Conservation (phyloP, 73 alveolate genomes). For the Tetrahymena thermophila region DNA sequence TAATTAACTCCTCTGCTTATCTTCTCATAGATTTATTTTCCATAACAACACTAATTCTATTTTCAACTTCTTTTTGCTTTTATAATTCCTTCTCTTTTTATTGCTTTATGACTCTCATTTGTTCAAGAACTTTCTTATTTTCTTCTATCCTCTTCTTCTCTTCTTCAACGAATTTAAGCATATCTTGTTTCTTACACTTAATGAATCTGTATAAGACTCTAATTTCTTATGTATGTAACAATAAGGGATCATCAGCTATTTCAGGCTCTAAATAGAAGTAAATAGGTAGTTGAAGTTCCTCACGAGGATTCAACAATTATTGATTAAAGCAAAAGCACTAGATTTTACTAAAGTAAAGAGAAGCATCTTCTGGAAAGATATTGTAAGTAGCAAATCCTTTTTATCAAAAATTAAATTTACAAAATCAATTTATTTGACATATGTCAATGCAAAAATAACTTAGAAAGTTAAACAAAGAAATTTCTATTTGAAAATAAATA, state of each 20-base stretch:
- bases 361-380: constrained; percentile 69
- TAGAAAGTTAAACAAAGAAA: neutral
- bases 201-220: constrained; percentile 25
- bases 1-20: neutral
- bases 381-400: constrained; percentile 62
- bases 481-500: neutral
- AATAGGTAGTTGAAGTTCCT: constrained; percentile 65
- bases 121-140: constrained; percentile 21
- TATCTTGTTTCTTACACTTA: constrained; percentile 25
- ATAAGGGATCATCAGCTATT: constrained; percentile 54
- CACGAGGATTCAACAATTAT: constrained; percentile 67
- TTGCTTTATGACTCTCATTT: constrained; percentile 9
- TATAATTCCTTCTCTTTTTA: neutral
- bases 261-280: constrained; percentile 75
- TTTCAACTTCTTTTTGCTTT: neutral
- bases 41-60: neutral
- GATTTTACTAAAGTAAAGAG: constrained; percentile 69
- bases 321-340: constrained; percentile 77
- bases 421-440: neutral
- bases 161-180: constrained; percentile 20
- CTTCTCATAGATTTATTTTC: neutral
- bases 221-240: constrained; percentile 12
- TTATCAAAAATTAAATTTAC: neutral
- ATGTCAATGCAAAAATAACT: neutral
- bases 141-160: constrained; percentile 9